phyloP scores from a whole-genome alignment of 2,329 filamentous ascomycete species.

The Colletotrichum sp. region DNA sequence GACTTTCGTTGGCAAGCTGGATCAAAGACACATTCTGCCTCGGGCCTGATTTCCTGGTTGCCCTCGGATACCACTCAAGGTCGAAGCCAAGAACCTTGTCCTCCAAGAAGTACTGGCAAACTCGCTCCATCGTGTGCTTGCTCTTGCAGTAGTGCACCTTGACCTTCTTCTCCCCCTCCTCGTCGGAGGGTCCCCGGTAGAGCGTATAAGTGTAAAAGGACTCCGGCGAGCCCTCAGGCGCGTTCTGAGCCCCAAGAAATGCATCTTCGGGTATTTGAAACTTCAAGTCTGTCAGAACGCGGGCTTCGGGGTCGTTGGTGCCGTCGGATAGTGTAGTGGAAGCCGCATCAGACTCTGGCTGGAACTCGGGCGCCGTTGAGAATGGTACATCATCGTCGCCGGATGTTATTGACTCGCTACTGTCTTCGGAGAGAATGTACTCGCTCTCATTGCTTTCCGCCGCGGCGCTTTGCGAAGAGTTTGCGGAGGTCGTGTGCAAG shows the following conservation, averaged over 20 bases:
- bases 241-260: conserved; percentile 54
- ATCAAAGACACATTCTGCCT: conserved; percentile 80
- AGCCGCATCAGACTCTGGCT: not conserved
- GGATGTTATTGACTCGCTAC: not conserved
- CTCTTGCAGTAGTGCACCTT: conserved; percentile 80
- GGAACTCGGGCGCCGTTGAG: not conserved
- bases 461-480: not conserved
- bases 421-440: not conserved
- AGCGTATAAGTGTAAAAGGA: conserved; percentile 74
- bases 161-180: conserved; percentile 54
- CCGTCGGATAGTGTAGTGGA: not conserved
- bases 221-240: conserved; percentile 44
- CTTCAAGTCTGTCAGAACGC: conserved; percentile 42
- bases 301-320: conserved; percentile 14
- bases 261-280: conserved; percentile 52
- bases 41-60: conserved; percentile 49
- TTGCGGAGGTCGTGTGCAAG: not conserved
- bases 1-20: conserved; percentile 79
- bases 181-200: conserved; percentile 60
- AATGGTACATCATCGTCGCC: conserved; percentile 5
- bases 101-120: conserved; percentile 68
- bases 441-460: not conserved
- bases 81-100: conserved; percentile 85
- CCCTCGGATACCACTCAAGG: conserved; percentile 77
- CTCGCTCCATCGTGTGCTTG: conserved; percentile 68